Evolutionary conservation across 2,329 filamentous ascomycete species (phyloP).

Genomic region (Trichoderma simmonsii): DNA sequence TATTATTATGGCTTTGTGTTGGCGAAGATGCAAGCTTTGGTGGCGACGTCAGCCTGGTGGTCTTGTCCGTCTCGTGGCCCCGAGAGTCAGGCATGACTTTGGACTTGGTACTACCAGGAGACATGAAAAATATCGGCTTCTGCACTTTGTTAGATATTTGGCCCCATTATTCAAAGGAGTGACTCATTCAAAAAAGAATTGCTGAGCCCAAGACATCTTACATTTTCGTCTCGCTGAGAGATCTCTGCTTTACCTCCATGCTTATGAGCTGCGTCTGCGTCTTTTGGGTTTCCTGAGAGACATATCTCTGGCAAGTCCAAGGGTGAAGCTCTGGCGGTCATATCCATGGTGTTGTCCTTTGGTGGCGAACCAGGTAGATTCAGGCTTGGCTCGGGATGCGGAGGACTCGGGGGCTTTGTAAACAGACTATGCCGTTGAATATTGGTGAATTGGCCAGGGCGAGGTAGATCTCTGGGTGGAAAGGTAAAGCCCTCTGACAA

Average conservation of each 20-base stretch:
- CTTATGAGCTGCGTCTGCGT: not conserved
- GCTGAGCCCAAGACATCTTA: not conserved
- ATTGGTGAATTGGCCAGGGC: slow-evolving; percentile 23
- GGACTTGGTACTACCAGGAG: not conserved
- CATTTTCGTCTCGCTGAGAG: not conserved
- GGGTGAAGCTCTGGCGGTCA: not conserved
- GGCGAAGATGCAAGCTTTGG: not conserved
- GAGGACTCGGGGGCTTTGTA: not conserved
- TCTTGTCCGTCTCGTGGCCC: not conserved
- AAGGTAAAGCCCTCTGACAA: slow-evolving; percentile 22
- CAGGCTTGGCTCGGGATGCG: not conserved
- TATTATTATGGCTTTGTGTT: not conserved
- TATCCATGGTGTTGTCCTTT: slow-evolving; percentile 23
- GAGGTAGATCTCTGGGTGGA: slow-evolving; percentile 18
- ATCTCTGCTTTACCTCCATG: not conserved
- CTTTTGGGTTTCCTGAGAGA: not conserved
- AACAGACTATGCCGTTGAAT: not conserved
- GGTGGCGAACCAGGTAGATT: not conserved
- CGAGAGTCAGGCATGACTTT: not conserved
- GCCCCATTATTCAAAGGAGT: not conserved
- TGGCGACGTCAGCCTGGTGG: not conserved
- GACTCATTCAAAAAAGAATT: not conserved
- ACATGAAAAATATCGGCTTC: not conserved
- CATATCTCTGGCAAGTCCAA: not conserved
- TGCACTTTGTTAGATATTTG: not conserved